Evolutionary conservation across 2,329 filamentous ascomycete species (phyloP).

Genomic region (Fusarium transvaalense): DNA sequence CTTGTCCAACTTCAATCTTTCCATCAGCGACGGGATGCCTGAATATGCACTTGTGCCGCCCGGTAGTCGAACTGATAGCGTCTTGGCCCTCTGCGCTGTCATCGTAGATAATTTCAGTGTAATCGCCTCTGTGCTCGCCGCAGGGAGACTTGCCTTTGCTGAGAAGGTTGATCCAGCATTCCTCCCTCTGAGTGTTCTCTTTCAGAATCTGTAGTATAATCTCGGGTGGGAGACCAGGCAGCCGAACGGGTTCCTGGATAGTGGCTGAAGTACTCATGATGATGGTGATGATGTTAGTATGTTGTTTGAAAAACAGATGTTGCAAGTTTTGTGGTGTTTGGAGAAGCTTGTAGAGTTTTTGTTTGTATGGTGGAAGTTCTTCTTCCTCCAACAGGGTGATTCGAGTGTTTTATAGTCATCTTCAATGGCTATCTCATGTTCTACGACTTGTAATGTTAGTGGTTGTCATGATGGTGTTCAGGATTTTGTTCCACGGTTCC

Average conservation of each 20-base stretch:
- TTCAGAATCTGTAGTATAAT: slow-evolving; percentile 16
- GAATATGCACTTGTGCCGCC: slow-evolving; percentile 20
- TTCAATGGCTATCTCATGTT: background rate
- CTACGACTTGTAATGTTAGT: background rate
- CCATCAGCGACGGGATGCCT: slow-evolving; percentile 4
- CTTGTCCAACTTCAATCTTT: background rate
- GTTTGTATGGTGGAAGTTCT: background rate
- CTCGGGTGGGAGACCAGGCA: slow-evolving; percentile 1
- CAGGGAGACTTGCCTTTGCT: slow-evolving; percentile 4
- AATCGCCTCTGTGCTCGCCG: background rate
- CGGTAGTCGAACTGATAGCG: background rate
- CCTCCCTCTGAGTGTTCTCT: background rate
- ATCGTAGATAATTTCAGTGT: slow-evolving; percentile 26
- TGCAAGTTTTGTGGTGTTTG: background rate
- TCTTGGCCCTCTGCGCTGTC: background rate
- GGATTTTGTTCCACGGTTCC: background rate
- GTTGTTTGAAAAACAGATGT: background rate
- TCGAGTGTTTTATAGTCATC: background rate
- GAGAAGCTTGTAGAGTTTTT: background rate
- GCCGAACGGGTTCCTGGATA: background rate
- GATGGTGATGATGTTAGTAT: background rate
- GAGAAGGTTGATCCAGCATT: slow-evolving; percentile 16
- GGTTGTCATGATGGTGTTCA: background rate
- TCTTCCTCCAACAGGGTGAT: too few species aligned
- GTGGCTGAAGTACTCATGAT: slow-evolving; percentile 2